Percentiles rank a stretch among this genome's conserved stretches.
Conservation (phyloP, 1,139 yeast genomes). For the Lodderomyces jiufengensis region DNA sequence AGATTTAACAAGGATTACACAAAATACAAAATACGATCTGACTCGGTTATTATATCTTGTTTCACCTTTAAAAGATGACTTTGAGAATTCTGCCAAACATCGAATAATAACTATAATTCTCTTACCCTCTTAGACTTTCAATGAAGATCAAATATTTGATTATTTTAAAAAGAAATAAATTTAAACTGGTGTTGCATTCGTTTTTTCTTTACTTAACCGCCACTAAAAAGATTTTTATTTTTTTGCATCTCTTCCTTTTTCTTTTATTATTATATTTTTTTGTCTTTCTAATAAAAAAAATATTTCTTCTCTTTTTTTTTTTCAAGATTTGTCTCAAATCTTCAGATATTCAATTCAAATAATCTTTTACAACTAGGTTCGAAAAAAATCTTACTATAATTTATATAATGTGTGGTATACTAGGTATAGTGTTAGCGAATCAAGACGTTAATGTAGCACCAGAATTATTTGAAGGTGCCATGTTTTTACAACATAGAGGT, state of each 20-base stretch:
- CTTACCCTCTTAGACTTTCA: no score
- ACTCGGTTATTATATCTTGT: no score
- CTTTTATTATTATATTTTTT: no score
- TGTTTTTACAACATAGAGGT: constrained; percentile 94
- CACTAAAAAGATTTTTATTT: constrained; percentile 1
- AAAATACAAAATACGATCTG: no score
- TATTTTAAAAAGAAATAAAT: no score
- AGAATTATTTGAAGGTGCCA: constrained; percentile 88
- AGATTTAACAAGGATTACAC: no score
- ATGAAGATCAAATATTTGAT: no score
- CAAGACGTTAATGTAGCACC: constrained; percentile 73
- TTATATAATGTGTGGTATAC: constrained; percentile 80
- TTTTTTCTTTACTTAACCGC: no score
- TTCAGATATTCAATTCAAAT: constrained; percentile 3
- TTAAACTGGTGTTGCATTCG: neutral
- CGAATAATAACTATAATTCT: no score
- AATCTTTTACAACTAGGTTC: neutral
- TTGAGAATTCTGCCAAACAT: no score
- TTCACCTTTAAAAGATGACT: no score
- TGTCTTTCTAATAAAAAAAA: no score
- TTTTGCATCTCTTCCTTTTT: constrained; percentile 5
- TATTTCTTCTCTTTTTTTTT: constrained; percentile 3
- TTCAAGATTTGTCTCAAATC: constrained; percentile 3
- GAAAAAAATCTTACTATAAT: neutral
- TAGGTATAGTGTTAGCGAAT: constrained; percentile 84